Base-by-base conservation (phyloP, 106 monocot genomes). In the Platanthera guangdongensis region DNA sequence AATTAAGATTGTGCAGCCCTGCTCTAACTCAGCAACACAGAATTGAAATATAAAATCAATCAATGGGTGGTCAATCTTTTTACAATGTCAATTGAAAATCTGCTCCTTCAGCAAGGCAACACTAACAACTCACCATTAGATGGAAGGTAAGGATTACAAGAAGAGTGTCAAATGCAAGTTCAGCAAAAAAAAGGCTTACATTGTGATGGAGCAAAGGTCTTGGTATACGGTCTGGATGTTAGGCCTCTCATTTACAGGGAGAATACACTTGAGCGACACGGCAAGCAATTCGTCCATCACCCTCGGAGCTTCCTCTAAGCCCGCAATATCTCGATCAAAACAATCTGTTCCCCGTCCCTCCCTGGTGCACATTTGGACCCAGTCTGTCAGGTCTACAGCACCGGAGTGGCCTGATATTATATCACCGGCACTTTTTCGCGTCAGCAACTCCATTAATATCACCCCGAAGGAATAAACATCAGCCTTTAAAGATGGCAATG, bases 381-480 rank as follows among this genome's bases (percentile, higher is more conserved):
- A 95, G 72, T 95, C 94, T 9, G 94, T 86, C 8, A 95, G 89
- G 80, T 95, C 94, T 13, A 95, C 91, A 0, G 89, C 91, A 18
- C 94, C 92, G 0, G 87, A 83, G 68, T 89, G 91, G 71, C 94
- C 94, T 1, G 94, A 92, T 50, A 95, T 89, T 15, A 95, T 91
- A 81, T 95, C 94, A 25, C 92, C 94, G 50, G 94, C 94, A 77
- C 94, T 89, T 62, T 83, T 92, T 22, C 89, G 77, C 21, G 94
- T 95, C 48, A 95, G 78, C 59, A 95, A 74, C 68, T 95, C 94
- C 92, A 95, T 86, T 14, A 95, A 25, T 25, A 95, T 86, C 71
- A 95, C 89, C 1, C 94, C 94, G 52, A 95, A 92, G 14, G 94
- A 79, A 68, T 90, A 95, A 4, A 95, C 90, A 62, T 95, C 95